Evolutionary conservation across 2,329 filamentous ascomycete genomes (phyloP).

Genomic region (Botrytis elliptica): DNA sequence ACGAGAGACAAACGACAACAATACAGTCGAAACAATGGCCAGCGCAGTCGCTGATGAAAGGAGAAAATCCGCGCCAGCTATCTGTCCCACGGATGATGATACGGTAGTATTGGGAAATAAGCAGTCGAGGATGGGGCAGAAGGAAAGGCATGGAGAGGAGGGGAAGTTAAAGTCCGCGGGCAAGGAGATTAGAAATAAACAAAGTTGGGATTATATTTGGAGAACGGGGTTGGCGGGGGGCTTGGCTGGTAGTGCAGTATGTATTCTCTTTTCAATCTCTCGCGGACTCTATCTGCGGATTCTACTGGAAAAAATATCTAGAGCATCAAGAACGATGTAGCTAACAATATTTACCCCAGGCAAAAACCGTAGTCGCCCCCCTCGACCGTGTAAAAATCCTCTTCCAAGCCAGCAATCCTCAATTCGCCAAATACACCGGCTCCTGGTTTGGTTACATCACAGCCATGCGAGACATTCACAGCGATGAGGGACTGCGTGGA

Average conservation of each 20-base stretch:
- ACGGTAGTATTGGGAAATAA: conserved; percentile 43
- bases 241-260: conserved; percentile 85
- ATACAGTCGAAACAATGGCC: conserved; percentile 12
- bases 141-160: not conserved
- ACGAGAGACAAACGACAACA: not conserved
- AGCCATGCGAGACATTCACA: conserved; percentile 82
- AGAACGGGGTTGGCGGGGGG: conserved; percentile 85
- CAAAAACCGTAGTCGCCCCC: conserved; percentile 91
- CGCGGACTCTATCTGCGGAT: too few relatives aligned
- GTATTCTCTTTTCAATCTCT: not conserved
- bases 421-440: conserved; percentile 89
- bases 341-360: conserved; percentile 51
- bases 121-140: not conserved
- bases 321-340: not conserved
- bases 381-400: conserved; percentile 98
- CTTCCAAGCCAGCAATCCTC: conserved; percentile 91
- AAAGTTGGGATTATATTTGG: conserved; percentile 79
- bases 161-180: not conserved
- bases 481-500: conserved; percentile 68
- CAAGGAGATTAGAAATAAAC: conserved; percentile 49
- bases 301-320: not conserved
- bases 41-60: not conserved
- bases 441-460: conserved; percentile 81
- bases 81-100: conserved; percentile 53
- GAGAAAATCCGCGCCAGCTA: conserved; percentile 40